Conservation (phyloP, 305 asterid species). For the Petunia hybrid region DNA sequence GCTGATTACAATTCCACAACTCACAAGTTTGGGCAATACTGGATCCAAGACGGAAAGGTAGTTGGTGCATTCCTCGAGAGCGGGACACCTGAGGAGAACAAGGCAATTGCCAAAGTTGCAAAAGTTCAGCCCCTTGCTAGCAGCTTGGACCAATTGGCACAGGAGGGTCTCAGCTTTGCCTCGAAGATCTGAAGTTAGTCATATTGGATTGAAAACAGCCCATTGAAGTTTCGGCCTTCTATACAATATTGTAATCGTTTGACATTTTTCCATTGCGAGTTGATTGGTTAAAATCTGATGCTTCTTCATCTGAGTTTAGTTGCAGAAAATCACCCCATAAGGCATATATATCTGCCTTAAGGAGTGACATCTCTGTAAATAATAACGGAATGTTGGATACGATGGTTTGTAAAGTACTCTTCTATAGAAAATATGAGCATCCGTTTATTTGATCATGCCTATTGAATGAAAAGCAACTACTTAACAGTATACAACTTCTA, state of each 20-base stretch:
- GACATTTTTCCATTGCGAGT: conserved; percentile 23
- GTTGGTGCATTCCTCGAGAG: conserved; percentile 89
- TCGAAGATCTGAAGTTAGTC: conserved; percentile 53
- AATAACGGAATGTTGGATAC: conserved; percentile 19
- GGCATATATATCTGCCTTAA: conserved; percentile 16
- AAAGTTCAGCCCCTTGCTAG: conserved; percentile 67
- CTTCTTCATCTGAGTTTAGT: conserved; percentile 25
- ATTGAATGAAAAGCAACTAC: background rate
- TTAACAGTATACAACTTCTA: too few species aligned
- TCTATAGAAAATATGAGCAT: conserved; percentile 20
- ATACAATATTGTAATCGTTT: background rate
- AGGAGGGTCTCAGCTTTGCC: conserved; percentile 81
- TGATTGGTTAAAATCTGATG: conserved; percentile 2
- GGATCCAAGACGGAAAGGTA: conserved; percentile 91
- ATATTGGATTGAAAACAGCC: background rate
- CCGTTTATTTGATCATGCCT: background rate
- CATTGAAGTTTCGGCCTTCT: conserved; percentile 9
- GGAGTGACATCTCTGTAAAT: conserved; percentile 17
- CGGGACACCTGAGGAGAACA: conserved; percentile 89
- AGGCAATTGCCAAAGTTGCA: conserved; percentile 86
- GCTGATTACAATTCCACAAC: conserved; percentile 65
- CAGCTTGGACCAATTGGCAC: conserved; percentile 68
- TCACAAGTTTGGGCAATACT: conserved; percentile 90
- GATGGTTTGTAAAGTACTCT: background rate
- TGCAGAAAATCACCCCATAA: conserved; percentile 25